Evolutionary conservation across 1,284 basidiomycete genomes (phyloP), one percentile per base, ranked within the genome.

Genomic region (Erythrobasidium hasegawianum): DNA sequence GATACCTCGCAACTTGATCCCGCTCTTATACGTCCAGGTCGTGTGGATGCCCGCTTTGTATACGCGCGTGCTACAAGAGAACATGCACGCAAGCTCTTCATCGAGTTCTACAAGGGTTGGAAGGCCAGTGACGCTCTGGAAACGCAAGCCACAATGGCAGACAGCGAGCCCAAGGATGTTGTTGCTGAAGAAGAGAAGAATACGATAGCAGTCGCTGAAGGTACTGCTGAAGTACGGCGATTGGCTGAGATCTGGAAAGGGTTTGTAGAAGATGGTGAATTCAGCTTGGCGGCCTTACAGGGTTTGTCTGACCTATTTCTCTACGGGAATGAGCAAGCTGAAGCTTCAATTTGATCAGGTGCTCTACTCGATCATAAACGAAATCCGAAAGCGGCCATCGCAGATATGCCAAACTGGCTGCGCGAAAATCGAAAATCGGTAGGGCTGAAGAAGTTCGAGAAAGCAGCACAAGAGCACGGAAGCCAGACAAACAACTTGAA

Each of bases 1-100:
- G 83, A 85, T 69, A 85, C 86, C 75, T 71, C 75, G 10, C 78
- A 82, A 3, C 82, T 89, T n/a, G 87, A 89, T 69, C 81, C 86
- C 1, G 88, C 88, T 0, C 81, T 89, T 22, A 83, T 82, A 69
- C 83, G 88, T n/a, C 86, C 87, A 11, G 62, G 62, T 18, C 39
- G 61, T n/a, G 53, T 64, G n/a, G 61, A 64, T 20, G 20, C 26
- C 9, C 47, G 47, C 18, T 24, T 57, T n/a, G 5, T 43, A 10
- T 65, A 49, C 55, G 49, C 40, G 18, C 55, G 55, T 27, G 62
- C 62, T 20, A 65, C 62, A 16, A 11, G 20, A n/a, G 29, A 26
- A 9, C 62, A 65, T 45, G 62, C 62, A 9, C 41, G 38, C 10
- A 39, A 52, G 45, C 56, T 65, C 1, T 65, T 65, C 45, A 41